Conservation (phyloP, 805 yeast genomes). For the Saturnispora serradocipensis region DNA sequence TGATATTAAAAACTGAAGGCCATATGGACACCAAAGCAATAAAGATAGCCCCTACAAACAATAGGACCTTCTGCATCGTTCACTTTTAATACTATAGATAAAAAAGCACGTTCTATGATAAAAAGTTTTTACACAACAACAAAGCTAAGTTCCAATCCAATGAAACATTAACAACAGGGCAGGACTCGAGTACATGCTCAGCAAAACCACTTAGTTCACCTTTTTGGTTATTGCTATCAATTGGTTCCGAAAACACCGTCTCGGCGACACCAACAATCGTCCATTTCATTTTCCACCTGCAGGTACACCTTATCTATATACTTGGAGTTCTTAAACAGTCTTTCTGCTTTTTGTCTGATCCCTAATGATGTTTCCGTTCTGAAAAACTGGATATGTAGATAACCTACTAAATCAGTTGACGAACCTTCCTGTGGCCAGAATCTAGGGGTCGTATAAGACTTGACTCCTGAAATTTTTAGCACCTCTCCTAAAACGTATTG, state of each 20-base stretch:
- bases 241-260: slow-evolving; percentile 23
- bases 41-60: background rate
- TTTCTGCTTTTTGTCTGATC: slow-evolving; percentile 23
- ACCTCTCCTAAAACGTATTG: slow-evolving; percentile 62
- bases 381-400: slow-evolving; percentile 68
- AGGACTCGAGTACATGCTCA: background rate
- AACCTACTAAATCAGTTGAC: slow-evolving; percentile 48
- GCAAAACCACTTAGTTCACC: background rate
- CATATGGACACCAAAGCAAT: background rate
- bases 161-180: background rate
- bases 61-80: background rate
- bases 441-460: slow-evolving; percentile 79
- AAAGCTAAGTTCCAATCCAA: background rate
- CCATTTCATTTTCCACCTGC: slow-evolving; percentile 31
- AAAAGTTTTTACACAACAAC: background rate
- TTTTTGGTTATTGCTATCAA: background rate
- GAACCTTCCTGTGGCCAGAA: slow-evolving; percentile 66
- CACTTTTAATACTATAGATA: background rate
- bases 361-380: slow-evolving; percentile 27
- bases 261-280: slow-evolving; percentile 32
- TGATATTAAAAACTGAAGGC: slow-evolving; percentile 6
- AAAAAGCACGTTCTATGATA: too few species aligned
- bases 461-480: slow-evolving; percentile 64
- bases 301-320: slow-evolving; percentile 22
- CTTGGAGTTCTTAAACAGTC: slow-evolving; percentile 17